Percentiles rank a stretch among this genome's conserved stretches.
phyloP scores from a whole-genome alignment of 2,329 filamentous ascomycete species.

The Alternaria novae-zelandiae region DNA sequence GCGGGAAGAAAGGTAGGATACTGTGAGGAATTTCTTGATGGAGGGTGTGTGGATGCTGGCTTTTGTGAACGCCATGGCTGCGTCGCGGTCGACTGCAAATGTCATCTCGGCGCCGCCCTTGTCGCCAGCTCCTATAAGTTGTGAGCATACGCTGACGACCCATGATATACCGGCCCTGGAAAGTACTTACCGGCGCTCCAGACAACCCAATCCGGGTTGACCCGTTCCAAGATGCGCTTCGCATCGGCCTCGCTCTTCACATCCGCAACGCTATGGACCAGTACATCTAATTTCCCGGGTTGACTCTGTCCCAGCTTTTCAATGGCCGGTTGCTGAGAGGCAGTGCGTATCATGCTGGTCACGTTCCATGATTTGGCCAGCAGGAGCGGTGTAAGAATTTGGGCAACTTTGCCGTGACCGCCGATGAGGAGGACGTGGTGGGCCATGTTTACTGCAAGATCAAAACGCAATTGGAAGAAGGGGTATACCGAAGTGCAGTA shows the following conservation, averaged over 20 bases:
- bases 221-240: constrained; percentile 65
- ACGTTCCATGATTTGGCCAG: constrained; percentile 77
- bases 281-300: constrained; percentile 69
- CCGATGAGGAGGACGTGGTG: constrained; percentile 71
- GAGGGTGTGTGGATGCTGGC: constrained; percentile 54
- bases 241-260: constrained; percentile 69
- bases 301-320: constrained; percentile 65
- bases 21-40: constrained; percentile 62
- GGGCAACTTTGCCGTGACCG: constrained; percentile 80
- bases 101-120: constrained; percentile 60
- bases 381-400: constrained; percentile 76
- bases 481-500: neutral
- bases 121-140: constrained; percentile 58
- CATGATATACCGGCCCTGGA: neutral
- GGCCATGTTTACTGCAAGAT: constrained; percentile 27
- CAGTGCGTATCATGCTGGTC: constrained; percentile 76
- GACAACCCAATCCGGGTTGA: constrained; percentile 70
- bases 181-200: constrained; percentile 67
- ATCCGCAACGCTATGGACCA: constrained; percentile 75
- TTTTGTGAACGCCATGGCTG: constrained; percentile 61
- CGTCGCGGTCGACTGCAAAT: constrained; percentile 60
- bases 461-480: neutral
- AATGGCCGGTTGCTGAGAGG: constrained; percentile 71
- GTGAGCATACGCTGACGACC: neutral
- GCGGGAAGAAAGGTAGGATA: constrained; percentile 61